Conservation (phyloP, 495 filamentous ascomycete species). For the Penicillium canariense region DNA sequence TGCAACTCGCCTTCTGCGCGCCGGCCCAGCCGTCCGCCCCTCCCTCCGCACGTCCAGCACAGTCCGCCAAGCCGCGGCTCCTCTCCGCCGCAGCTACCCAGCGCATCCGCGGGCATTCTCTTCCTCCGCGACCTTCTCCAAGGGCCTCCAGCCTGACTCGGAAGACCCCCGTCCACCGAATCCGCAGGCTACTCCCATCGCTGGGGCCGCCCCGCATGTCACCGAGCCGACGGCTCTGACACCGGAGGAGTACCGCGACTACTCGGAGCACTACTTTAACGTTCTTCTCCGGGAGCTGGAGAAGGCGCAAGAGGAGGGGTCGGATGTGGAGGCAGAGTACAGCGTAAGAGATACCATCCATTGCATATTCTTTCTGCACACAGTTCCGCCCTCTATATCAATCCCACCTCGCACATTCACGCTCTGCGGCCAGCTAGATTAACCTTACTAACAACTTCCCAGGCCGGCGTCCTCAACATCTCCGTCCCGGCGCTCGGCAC, state of each 20-base stretch:
- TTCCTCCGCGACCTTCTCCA: slow-evolving; percentile 29
- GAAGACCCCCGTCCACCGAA: slow-evolving; percentile 40
- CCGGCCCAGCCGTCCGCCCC: slow-evolving; percentile 21
- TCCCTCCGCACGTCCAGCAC: slow-evolving; percentile 18
- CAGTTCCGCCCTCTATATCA: slow-evolving; percentile 6
- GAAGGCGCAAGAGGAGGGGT: slow-evolving; percentile 41
- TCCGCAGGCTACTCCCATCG: slow-evolving; percentile 32
- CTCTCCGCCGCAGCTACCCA: slow-evolving; percentile 4
- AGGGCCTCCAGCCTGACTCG: slow-evolving; percentile 45
- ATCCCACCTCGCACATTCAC: neutral
- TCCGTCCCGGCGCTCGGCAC: slow-evolving; percentile 63
- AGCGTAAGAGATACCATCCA: slow-evolving; percentile 32
- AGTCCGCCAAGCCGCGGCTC: slow-evolving; percentile 4
- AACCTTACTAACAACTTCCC: neutral
- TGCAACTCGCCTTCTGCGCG: slow-evolving; percentile 26
- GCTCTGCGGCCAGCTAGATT: neutral
- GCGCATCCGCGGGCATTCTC: slow-evolving; percentile 24
- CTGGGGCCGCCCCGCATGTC: slow-evolving; percentile 35
- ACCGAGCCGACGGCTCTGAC: slow-evolving; percentile 42
- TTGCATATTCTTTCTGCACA: neutral
- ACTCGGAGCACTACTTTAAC: slow-evolving; percentile 52
- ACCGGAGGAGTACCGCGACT: slow-evolving; percentile 44
- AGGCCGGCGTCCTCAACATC: slow-evolving; percentile 85
- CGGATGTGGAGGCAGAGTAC: slow-evolving; percentile 58
- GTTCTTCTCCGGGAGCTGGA: slow-evolving; percentile 46